These are phyloP conservation scores for Fusarium beomiforme DNA, from an alignment of 2,329 filamentous ascomycete species.

Conservation along the genomic window DNA sequence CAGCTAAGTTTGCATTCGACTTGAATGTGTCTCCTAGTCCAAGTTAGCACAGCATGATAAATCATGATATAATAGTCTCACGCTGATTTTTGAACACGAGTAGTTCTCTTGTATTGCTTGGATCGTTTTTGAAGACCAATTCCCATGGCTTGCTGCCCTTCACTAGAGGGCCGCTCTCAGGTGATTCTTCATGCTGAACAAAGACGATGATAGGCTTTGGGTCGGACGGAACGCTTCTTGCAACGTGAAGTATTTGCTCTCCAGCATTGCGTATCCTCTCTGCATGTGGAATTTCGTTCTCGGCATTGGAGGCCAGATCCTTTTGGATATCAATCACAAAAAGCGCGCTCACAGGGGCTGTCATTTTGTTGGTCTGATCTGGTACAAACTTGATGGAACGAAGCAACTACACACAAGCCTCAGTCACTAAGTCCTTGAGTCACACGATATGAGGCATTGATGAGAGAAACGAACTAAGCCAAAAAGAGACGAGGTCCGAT, in stretches of 20 bases:
- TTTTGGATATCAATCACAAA: constrained; percentile 27
- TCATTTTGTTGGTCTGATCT: background rate
- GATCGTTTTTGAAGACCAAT: constrained; percentile 2
- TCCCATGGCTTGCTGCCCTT: constrained; percentile 12
- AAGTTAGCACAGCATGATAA: background rate
- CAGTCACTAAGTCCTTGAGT: background rate
- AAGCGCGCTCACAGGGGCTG: constrained; percentile 1
- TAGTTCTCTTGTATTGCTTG: background rate
- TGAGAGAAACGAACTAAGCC: constrained; percentile 2
- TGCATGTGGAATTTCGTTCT: constrained; percentile 10
- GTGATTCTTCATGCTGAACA: constrained; percentile 22
- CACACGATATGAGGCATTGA: background rate
- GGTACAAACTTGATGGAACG: background rate
- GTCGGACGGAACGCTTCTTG: background rate
- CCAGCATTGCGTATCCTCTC: constrained; percentile 2
- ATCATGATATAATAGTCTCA: background rate
- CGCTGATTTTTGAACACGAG: constrained; percentile 10
- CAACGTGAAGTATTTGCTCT: background rate
- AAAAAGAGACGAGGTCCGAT: background rate
- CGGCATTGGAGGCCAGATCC: constrained; percentile 2
- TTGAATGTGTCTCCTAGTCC: constrained; percentile 16
- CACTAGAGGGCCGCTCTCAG: constrained; percentile 5
- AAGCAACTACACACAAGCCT: background rate
- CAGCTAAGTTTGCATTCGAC: constrained; percentile 5
- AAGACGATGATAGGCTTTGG: constrained; percentile 8